Percentiles rank a stretch among this genome's conserved stretches.
phyloP scores from a whole-genome alignment of 2,329 filamentous ascomycete species.

The Didymella exigua region DNA sequence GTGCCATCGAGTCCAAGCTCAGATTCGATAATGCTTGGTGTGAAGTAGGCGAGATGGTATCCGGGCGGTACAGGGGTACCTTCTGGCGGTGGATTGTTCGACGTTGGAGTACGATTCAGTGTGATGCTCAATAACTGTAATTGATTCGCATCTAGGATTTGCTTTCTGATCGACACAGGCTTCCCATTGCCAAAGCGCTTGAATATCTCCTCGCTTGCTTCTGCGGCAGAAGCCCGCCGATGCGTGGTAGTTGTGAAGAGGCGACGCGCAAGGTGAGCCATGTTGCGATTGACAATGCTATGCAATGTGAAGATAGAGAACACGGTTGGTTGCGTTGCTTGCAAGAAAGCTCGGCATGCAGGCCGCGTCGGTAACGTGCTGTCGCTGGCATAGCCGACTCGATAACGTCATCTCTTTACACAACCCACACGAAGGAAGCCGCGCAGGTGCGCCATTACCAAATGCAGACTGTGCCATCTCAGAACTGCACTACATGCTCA shows the following conservation, averaged over 20 bases:
- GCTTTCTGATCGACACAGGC: constrained; percentile 38
- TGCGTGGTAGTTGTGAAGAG: constrained; percentile 26
- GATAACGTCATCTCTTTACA: constrained; percentile 14
- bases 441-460: not conserved
- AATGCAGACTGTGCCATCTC: not conserved
- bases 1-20: constrained; percentile 80
- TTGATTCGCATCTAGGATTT: constrained; percentile 43
- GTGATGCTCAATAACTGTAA: constrained; percentile 40
- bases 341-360: not conserved
- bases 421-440: not conserved
- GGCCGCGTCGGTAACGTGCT: not conserved
- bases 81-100: constrained; percentile 24
- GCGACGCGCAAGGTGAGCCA: constrained; percentile 28
- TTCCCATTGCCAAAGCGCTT: constrained; percentile 35
- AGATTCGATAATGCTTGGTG: constrained; percentile 68
- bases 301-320: not conserved
- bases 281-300: constrained; percentile 2
- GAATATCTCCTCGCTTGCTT: constrained; percentile 41
- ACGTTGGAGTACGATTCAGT: constrained; percentile 32
- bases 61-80: constrained; percentile 63
- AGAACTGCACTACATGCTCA: not conserved
- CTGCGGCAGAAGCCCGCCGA: constrained; percentile 30
- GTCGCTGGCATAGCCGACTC: constrained; percentile 29
- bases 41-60: constrained; percentile 90
- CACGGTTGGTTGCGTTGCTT: not conserved